phyloP scores from a whole-genome alignment of 228 moss, liverwort and hornwort genomes.

The Sphagnum fallax region DNA sequence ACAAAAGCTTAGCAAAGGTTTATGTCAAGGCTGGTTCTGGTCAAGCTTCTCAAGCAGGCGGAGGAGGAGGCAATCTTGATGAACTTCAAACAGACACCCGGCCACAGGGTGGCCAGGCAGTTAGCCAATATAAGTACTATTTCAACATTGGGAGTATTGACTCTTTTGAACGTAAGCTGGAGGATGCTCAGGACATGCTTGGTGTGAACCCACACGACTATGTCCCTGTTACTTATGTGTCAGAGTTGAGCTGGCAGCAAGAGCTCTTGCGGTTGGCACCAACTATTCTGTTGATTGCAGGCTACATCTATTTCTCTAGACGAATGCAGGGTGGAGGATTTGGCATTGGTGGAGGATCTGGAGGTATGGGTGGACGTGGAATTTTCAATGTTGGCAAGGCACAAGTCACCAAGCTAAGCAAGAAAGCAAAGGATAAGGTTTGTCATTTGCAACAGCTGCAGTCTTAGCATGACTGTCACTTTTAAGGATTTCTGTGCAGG shows the following conservation, averaged over 20 bases:
- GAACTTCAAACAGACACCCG: conserved; percentile 59
- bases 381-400: conserved; percentile 99
- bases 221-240: conserved; percentile 95
- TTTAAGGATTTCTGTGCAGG: no score
- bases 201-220: conserved; percentile 89
- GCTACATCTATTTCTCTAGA: conserved; percentile 93
- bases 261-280: conserved; percentile 95
- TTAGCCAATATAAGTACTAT: conserved; percentile 72
- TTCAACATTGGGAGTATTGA: conserved; percentile 99
- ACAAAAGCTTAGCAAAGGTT: conserved; percentile 95
- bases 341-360: conserved; percentile 73
- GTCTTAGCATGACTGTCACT: no score
- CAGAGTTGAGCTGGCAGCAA: conserved; percentile 99
- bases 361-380: conserved; percentile 97
- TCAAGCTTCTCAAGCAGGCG: conserved; percentile 6
- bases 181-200: conserved; percentile 89
- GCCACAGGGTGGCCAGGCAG: conserved; percentile 47
- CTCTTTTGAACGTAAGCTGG: conserved; percentile 96
- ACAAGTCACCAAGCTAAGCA: conserved; percentile 95
- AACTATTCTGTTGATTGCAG: conserved; percentile 89
- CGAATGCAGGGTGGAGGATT: conserved; percentile 98
- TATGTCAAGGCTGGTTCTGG: conserved; percentile 42
- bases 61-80: conserved; percentile 18
- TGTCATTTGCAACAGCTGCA: not conserved
- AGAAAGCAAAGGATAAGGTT: conserved; percentile 97